Conservation (phyloP, 345 rosid genomes). For the Dipteronia dyeriana region DNA sequence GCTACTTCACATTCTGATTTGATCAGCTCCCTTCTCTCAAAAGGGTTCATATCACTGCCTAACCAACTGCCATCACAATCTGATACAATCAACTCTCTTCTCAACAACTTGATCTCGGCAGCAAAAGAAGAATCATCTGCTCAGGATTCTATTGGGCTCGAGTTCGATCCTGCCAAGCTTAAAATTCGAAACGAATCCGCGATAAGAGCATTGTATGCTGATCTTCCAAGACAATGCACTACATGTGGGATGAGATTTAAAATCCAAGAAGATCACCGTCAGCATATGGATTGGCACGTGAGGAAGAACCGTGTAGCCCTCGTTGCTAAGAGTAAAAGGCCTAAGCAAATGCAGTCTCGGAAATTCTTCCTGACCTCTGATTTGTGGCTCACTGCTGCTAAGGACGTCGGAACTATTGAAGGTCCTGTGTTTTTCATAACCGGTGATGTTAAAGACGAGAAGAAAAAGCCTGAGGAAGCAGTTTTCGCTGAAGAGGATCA, state of each 20-base stretch:
- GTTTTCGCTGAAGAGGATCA: conserved; percentile 36
- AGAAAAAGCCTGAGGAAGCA: not conserved
- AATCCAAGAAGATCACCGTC: conserved; percentile 39
- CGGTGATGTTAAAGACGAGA: not conserved
- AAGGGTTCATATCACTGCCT: not conserved
- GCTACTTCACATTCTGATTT: not conserved
- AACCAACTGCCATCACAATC: not conserved
- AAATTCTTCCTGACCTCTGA: conserved; percentile 23
- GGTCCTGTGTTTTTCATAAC: not conserved
- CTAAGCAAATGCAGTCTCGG: conserved; percentile 12
- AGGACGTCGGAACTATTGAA: not conserved
- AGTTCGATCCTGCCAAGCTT: conserved; percentile 28
- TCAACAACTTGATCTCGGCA: not conserved
- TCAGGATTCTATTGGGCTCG: conserved; percentile 5
- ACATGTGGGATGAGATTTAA: conserved; percentile 41
- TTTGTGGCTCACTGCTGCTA: conserved; percentile 27
- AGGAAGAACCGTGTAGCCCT: conserved; percentile 30
- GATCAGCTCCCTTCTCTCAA: not conserved
- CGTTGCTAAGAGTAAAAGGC: not conserved
- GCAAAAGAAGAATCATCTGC: not conserved
- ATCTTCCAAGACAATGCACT: conserved; percentile 42
- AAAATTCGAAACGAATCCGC: conserved; percentile 34
- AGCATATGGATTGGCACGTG: conserved; percentile 52
- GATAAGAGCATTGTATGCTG: conserved; percentile 29
- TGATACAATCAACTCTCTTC: not conserved